phyloP scores from a whole-genome alignment of 495 filamentous ascomycete species.

The Penicillium bialowiezense region DNA sequence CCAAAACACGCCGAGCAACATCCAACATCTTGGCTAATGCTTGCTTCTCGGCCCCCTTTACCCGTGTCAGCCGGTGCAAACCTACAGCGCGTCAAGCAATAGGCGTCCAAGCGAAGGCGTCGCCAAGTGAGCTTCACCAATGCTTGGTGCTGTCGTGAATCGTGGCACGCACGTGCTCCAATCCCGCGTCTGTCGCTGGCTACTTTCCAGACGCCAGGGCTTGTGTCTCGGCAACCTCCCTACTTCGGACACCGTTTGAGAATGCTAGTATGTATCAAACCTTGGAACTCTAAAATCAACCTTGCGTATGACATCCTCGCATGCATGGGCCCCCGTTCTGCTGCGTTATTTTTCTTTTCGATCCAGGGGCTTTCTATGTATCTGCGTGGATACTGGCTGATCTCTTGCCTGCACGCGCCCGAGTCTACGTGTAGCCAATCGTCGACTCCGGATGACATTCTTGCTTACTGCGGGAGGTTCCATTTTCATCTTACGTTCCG shows the following conservation, averaged over 20 bases:
- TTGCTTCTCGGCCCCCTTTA: not conserved
- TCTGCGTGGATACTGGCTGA: not conserved
- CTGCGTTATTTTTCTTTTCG: not conserved
- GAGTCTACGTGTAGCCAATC: conserved; percentile 4
- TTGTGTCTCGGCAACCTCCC: not conserved
- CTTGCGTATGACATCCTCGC: not conserved
- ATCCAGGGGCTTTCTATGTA: not conserved
- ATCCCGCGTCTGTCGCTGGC: conserved; percentile 1
- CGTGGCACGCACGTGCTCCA: conserved; percentile 2
- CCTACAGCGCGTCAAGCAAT: not conserved
- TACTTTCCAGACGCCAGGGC: not conserved
- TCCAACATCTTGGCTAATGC: conserved; percentile 9
- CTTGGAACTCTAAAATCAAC: not conserved
- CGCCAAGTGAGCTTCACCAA: conserved; percentile 13
- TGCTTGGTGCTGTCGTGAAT: not conserved
- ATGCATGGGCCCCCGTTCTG: not conserved
- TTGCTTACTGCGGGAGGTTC: not conserved
- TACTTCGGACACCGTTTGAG: not conserved
- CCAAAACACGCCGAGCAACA: not conserved
- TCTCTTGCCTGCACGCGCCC: not conserved
- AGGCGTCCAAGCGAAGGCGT: not conserved
- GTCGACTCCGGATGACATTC: not conserved
- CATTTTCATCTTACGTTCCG: conserved; percentile 51
- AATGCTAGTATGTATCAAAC: not conserved
- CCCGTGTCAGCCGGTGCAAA: not conserved